These are phyloP conservation scores for Cryptococcus amylolentus DNA, from an alignment of 1,284 basidiomycete genomes.

Conservation along the genomic window DNA sequence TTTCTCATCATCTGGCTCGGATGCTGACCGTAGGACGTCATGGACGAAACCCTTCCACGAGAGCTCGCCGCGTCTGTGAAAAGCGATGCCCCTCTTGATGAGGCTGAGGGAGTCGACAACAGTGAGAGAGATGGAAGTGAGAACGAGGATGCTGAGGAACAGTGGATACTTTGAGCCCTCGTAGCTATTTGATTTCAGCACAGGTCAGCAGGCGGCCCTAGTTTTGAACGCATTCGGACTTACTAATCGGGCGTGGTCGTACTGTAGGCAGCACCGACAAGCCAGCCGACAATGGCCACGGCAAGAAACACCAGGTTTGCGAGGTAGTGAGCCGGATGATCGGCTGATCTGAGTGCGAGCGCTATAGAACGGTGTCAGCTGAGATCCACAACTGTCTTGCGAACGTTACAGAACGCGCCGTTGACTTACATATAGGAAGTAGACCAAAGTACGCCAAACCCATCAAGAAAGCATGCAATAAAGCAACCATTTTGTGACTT, in stretches of 20 bases:
- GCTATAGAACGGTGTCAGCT: constrained; percentile 15
- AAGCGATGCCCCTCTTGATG: constrained; percentile 25
- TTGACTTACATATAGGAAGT: constrained; percentile 37
- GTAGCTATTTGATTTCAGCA: constrained; percentile 28
- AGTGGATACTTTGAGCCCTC: constrained; percentile 34
- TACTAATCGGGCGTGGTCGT: constrained; percentile 37
- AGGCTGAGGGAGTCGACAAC: constrained; percentile 37
- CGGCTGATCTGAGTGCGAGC: constrained; percentile 36
- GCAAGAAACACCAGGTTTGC: constrained; percentile 29
- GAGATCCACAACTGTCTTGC: background rate
- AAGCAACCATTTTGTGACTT: constrained; percentile 32
- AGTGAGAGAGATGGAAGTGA: constrained; percentile 33
- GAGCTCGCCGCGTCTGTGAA: constrained; percentile 19
- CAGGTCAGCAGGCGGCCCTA: background rate
- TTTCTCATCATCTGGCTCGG: constrained; percentile 2
- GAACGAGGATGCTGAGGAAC: constrained; percentile 34
- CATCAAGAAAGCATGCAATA: constrained; percentile 32
- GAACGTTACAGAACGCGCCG: background rate
- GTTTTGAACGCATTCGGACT: constrained; percentile 11
- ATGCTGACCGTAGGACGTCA: constrained; percentile 15
- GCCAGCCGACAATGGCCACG: constrained; percentile 37
- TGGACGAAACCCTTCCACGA: constrained; percentile 28
- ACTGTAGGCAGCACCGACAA: constrained; percentile 39
- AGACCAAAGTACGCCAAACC: constrained; percentile 37
- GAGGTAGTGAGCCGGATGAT: constrained; percentile 38